Base-by-base conservation (phyloP, 2,329 filamentous ascomycete species). In the Aspergillus unguis region DNA sequence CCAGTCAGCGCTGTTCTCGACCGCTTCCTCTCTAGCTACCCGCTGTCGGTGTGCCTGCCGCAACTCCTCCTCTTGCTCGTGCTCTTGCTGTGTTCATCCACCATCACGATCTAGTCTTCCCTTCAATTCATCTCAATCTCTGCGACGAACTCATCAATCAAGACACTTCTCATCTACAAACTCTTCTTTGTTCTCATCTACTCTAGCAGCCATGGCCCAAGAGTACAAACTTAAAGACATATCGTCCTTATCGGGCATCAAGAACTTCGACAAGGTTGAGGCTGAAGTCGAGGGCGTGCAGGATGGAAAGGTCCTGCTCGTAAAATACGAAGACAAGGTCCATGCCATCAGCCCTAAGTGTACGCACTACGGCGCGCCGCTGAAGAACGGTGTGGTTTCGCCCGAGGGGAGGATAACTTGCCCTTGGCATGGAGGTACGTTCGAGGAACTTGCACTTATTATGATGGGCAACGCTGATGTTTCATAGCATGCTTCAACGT, bases 361-460 rank as follows among this genome's bases (percentile, higher is more conserved):
- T 68, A 85, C 83, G 10, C 92, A 97, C 74, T 97, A 95, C 69
- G 92, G 94, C 32, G 94, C 92, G 37, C 94, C 94, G 10, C 75
- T 99, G 59, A 84, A 85, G 48, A 90, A 92, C 61, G 94, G 94
- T 49, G 85, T 97, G 6, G 74, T 99, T 58, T 89, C 89, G 6
- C 83, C 84, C 2, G 85, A 88, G 61, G 94, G 94, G 4, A 82
- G 90, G 46, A 73, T 99, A 57, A 96, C 90, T 5, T 99, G 94
- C 70, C 91, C 92, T 3, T 97, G 94, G 94, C 92, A 97, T 70
- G 92, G 92, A 76, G 90, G 90, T 94, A 69, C 59, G 79, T 70
- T 28, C 5, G 5, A 27, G 8, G 27, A 27, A n/a, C 25, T 9
- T 35, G 8, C 17, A 10, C 25, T 8, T 10, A 25, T 31, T 48